Base-by-base conservation (phyloP, 2,329 filamentous ascomycete genomes). In the Curvularia hawaiiensis region DNA sequence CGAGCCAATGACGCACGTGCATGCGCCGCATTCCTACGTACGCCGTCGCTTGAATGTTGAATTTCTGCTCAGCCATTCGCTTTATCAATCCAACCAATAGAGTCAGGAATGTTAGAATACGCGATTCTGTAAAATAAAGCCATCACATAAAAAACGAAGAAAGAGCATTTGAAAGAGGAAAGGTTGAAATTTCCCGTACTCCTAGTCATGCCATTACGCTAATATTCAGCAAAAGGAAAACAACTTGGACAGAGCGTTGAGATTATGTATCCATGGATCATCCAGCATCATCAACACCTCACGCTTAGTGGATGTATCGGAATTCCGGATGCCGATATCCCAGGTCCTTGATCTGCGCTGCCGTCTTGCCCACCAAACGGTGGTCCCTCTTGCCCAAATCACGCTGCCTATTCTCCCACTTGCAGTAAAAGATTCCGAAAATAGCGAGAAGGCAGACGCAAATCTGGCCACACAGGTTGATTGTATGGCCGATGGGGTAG, bases 401-500 rank as follows among this genome's bases (percentile, higher is more conserved):
- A 10, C 84, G 75, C 26, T 80, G 68, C 45, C 67, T 78, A 69
- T 86, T 86, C 73, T 86, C 85, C 67, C 79, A 81, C 18, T 77
- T 61, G 67, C 82, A 84, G 64, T 86, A 86, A 12, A 75, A 41
- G 43, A 86, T 82, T 16, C 83, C 83, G 24, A 77, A 78, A 4
- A 78, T 33, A 2, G 83, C 71, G 6, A 86, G 75, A 20, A 78
- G 58, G 3, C 83, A 66, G 4, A 79, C 78, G 12, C 68, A 68
- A 18, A 80, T 69, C 66, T 86, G 82, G 1, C 82, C 82, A 4
- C 63, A 75, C 45, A 87, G 75, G 64, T 87, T 87, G 78, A 87
- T 86, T 4, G 82, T 81, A 50, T 97, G 92, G 2, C 93, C 93
- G 1, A 86, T 83, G 35, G 83, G 84, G 78, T 87, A 97, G 26